Base-by-base conservation (phyloP, 225 moss, liverwort and hornwort species). In the Asterella californica region DNA sequence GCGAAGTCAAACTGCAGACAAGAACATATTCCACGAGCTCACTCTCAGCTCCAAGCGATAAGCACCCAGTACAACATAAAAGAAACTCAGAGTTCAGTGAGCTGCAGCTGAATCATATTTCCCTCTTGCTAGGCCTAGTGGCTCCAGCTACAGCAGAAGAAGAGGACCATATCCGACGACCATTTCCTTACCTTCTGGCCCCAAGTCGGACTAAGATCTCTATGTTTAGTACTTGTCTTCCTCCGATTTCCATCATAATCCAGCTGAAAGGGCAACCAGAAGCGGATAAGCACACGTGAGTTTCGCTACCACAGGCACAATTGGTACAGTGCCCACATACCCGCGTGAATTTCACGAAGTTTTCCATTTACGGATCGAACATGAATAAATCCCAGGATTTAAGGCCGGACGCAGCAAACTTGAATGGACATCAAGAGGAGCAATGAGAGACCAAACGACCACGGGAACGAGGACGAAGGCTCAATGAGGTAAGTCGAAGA, bases 201-300 rank as follows among this genome's bases (percentile, higher is more conserved):
- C 95, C 95, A 95, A 2, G 81, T 85, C 0, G 95, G 95, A 72
- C 84, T 89, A 1, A 95, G 92, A 76, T 91, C 91, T 27, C 86
- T 85, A 0, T 50, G 49, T 81, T 91, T 93, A 42, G 88, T 89
- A 49, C 83, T 84, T 54, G 95, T 95, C 86, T 87, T 93, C 87
- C 89, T 90, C 0, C 91, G 90, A 83, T 95, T 91, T 17, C 93
- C 92, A 57, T 86, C 93, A 17, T 89, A 93, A 78, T 95, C 95
- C 86, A 95, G 76, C 92, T 93, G 88, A 81, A 84, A 78, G 38
- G 5, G 38, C 32, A 75, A 54, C 55, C 14, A 59, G 25, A 36
- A 22, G 38, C 30, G 33, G 30, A 52, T 74, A 12, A 74, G 74
- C 15, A 30, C 32, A n/a, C 19, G 30, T 30, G 24, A 47, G 2